These are phyloP conservation scores for Fusarium sp. DNA, from an alignment of 2,329 filamentous ascomycete species.

Conservation along the genomic window DNA sequence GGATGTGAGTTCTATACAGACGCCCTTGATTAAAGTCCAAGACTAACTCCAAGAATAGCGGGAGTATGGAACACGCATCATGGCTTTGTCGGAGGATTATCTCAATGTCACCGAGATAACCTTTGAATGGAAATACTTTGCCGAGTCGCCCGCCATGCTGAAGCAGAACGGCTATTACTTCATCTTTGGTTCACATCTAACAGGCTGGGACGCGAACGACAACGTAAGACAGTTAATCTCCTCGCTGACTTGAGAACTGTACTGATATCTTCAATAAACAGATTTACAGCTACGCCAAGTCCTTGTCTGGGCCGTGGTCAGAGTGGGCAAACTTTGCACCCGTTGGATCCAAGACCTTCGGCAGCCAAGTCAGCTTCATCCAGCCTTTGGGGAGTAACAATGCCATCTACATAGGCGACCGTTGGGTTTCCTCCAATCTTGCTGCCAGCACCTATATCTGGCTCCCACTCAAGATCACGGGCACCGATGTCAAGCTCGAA, in stretches of 20 bases:
- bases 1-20: slow-evolving; percentile 58
- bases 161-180: slow-evolving; percentile 71
- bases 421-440: slow-evolving; percentile 71
- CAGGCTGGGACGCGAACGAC: slow-evolving; percentile 71
- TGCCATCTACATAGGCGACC: slow-evolving; percentile 73
- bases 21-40: rapidly evolving
- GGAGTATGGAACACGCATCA: slow-evolving; percentile 67
- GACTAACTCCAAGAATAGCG: slow-evolving; percentile 52
- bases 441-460: slow-evolving; percentile 71
- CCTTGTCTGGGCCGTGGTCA: slow-evolving; percentile 69
- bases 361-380: slow-evolving; percentile 70
- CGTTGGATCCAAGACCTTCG: slow-evolving; percentile 65
- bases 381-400: slow-evolving; percentile 55
- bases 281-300: slow-evolving; percentile 67
- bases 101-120: slow-evolving; percentile 60
- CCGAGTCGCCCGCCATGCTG: slow-evolving; percentile 71
- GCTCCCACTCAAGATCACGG: slow-evolving; percentile 67
- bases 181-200: slow-evolving; percentile 70
- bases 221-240: slow-evolving; percentile 55
- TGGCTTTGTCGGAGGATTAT: slow-evolving; percentile 67
- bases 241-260: rapidly evolving
- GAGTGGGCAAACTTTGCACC: slow-evolving; percentile 69
- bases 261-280: slow-evolving; percentile 14
- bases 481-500: slow-evolving; percentile 61
- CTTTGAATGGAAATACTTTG: slow-evolving; percentile 64